A percentile compares a stretch with the other conserved stretches of the same genome.
Conservation (phyloP, 2,329 filamentous ascomycete genomes). For the Alternaria sp. region DNA sequence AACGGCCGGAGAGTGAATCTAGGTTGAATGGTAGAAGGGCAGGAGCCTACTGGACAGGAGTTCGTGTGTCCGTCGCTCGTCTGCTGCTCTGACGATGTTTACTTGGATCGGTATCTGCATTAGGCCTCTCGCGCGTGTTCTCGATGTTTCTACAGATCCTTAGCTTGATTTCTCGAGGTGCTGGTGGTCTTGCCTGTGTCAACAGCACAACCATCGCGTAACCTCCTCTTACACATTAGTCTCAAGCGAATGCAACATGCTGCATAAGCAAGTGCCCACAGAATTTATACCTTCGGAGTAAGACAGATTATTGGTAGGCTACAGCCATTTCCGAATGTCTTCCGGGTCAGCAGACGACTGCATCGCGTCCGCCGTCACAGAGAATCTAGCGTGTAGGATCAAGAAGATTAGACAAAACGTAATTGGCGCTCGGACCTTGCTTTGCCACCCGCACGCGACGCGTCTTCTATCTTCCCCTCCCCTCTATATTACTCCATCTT, state of each 20-base stretch:
- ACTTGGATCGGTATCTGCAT: constrained; percentile 25
- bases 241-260: constrained; percentile 29
- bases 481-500: neutral
- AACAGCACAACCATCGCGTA: constrained; percentile 27
- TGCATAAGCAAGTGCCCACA: neutral
- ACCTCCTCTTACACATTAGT: constrained; percentile 16
- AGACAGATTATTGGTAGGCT: neutral
- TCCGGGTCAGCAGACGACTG: neutral
- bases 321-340: neutral
- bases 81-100: neutral
- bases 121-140: constrained; percentile 37
- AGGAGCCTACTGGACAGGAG: neutral
- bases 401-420: neutral
- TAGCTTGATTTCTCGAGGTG: neutral
- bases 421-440: neutral
- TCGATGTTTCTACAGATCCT: constrained; percentile 33
- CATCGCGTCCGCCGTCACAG: constrained; percentile 11
- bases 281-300: neutral
- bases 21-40: neutral
- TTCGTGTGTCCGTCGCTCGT: neutral
- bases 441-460: neutral
- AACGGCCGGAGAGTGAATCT: neutral
- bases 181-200: constrained; percentile 21
- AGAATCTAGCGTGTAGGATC: neutral
- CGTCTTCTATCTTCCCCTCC: neutral